Base-by-base conservation (phyloP, 257 asterid species). In the Solanum pimpinellifolium region DNA sequence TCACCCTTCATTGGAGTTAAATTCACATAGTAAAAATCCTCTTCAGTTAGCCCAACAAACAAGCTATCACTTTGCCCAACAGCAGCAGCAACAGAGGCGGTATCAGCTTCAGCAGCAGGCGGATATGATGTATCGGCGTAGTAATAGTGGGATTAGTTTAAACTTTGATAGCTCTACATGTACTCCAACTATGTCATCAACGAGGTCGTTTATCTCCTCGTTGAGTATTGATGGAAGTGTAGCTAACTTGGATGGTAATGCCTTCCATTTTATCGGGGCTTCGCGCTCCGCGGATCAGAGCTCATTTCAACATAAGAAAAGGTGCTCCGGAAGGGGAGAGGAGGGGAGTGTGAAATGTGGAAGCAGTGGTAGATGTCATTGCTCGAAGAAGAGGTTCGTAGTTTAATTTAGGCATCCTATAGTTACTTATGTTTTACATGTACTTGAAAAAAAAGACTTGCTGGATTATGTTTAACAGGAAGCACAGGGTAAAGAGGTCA, bases 341-440 rank as follows among this genome's bases (percentile, higher is more conserved):
- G 98, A 95, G 84, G 99, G 98, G 47, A 96, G 95, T 88, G 95
- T 90, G 81, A 96, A 96, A 93, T 96, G 99, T 91, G 96, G 98
- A 83, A 94, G 96, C 69, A 93, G 93, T 52, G 94, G 96, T 11
- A 89, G 95, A 88, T 96, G 99, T 88, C 99, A 94, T 87, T 96
- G 99, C 89, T 93, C 98, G 11, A 96, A 95, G 93, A 96, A 96
- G 91, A 95, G 99, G 99, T 94, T 29, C 49, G 70, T 81, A 89
- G 33, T 86, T 83, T 59, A 20, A 59, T 20, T 83, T 76, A 85
- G 14, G 49, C 89, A 62, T 86, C 33, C 37, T 65, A 25, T 3
- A 21, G 11, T 75, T 52, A 13, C 44, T 60, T 78, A 16, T 84
- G 76, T 81, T 35, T 23, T 31, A 2, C 2, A 83, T 68, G 27